phyloP scores from a whole-genome alignment of 768 basidiomycete genomes.

The Phanerochaete carnosa region DNA sequence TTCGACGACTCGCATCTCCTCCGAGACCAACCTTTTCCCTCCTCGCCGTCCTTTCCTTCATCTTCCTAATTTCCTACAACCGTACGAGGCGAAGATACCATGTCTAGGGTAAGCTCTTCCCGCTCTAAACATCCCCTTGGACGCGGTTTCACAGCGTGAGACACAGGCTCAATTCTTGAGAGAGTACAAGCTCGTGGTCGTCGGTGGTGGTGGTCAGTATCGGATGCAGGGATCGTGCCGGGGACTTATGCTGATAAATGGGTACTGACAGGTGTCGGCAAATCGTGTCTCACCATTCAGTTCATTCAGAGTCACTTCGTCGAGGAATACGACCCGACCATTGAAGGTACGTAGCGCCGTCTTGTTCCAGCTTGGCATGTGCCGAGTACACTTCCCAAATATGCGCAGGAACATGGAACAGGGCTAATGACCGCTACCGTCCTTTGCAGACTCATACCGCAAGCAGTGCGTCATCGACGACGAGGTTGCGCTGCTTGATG shows the following conservation, averaged over 20 bases:
- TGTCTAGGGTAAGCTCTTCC: slow-evolving; percentile 30
- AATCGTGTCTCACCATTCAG: slow-evolving; percentile 95
- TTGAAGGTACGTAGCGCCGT: slow-evolving; percentile 60
- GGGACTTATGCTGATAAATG: neutral
- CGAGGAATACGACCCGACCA: slow-evolving; percentile 93
- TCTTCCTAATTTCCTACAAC: slow-evolving; percentile 2
- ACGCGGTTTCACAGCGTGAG: neutral
- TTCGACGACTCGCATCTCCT: slow-evolving; percentile 12
- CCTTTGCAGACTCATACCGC: slow-evolving; percentile 79
- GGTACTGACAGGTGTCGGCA: slow-evolving; percentile 52
- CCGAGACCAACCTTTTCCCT: slow-evolving; percentile 15
- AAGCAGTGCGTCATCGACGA: slow-evolving; percentile 98
- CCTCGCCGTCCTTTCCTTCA: slow-evolving; percentile 13
- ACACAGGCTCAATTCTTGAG: slow-evolving; percentile 84
- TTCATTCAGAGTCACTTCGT: slow-evolving; percentile 97
- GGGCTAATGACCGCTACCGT: neutral
- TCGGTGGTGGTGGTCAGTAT: slow-evolving; percentile 88
- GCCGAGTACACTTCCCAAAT: neutral
- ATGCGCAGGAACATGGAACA: neutral
- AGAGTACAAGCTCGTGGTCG: slow-evolving; percentile 98
- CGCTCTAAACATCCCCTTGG: neutral
- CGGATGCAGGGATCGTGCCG: neutral
- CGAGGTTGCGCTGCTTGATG: slow-evolving; percentile 96
- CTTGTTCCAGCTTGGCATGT: neutral
- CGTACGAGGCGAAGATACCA: slow-evolving; percentile 13